Evolutionary conservation across 129 eudicot species (phyloP).

Genomic region (Helianthus tuberosus): DNA sequence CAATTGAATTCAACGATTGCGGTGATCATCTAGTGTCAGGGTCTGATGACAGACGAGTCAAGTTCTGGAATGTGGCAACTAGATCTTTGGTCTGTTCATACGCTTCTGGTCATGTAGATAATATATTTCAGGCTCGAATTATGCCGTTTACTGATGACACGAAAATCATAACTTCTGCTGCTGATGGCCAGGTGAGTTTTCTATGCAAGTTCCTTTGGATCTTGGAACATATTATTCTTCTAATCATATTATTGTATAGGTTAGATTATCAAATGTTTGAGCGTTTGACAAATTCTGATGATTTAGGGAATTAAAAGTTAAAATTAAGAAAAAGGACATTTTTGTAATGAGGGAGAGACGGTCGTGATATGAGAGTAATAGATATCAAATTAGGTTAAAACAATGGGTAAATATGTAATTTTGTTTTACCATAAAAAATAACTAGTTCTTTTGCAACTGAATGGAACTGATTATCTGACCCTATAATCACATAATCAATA

Average conservation of each 20-base stretch:
- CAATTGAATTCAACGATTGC: conserved; percentile 63
- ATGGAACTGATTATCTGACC: neutral
- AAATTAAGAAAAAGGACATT: no score
- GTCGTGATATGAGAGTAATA: no score
- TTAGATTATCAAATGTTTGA: neutral
- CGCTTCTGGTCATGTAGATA: conserved; percentile 77
- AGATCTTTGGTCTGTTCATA: conserved; percentile 48
- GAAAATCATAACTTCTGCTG: conserved; percentile 73
- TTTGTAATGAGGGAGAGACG: no score
- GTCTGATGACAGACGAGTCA: conserved; percentile 75
- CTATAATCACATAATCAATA: neutral
- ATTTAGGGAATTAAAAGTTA: neutral
- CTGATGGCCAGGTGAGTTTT: conserved; percentile 80
- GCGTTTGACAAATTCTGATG: neutral
- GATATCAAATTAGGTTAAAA: no score
- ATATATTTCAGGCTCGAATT: conserved; percentile 70
- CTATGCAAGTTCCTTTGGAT: conserved; percentile 2
- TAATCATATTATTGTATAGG: neutral
- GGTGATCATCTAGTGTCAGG: conserved; percentile 86
- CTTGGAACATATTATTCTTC: neutral
- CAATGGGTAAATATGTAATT: no score
- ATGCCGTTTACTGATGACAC: conserved; percentile 80
- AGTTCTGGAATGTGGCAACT: conserved; percentile 74
- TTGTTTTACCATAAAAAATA: neutral
- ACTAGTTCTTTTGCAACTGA: neutral